Percentiles rank a stretch among this genome's conserved stretches.
These are phyloP conservation scores for Cryphonectria japonica DNA, from an alignment of 2,329 filamentous ascomycete genomes.

Conservation along the genomic window DNA sequence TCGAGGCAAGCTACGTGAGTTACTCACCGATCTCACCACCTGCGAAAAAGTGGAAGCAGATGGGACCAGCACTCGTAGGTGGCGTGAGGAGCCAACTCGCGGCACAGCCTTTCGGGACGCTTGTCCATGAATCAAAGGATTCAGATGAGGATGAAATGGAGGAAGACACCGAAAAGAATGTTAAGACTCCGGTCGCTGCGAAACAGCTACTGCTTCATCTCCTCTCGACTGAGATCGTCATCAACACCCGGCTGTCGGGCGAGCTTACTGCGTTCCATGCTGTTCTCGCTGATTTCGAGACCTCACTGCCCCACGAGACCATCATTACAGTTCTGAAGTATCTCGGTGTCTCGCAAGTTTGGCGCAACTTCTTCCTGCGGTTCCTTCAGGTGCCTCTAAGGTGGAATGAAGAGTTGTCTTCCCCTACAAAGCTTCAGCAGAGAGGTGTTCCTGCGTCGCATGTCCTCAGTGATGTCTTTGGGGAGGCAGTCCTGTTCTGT, in stretches of 20 bases:
- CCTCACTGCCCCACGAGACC: constrained; percentile 57
- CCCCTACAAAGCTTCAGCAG: constrained; percentile 49
- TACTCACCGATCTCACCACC: neutral
- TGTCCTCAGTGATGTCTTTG: constrained; percentile 60
- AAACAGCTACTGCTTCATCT: constrained; percentile 55
- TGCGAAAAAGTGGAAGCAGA: neutral
- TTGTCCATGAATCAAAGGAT: no score
- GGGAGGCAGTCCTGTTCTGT: constrained; percentile 65
- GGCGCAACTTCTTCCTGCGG: constrained; percentile 61
- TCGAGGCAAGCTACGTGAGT: constrained; percentile 41
- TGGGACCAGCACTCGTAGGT: neutral
- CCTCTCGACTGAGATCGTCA: constrained; percentile 50
- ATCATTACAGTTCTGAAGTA: constrained; percentile 61
- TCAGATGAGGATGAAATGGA: constrained; percentile 26
- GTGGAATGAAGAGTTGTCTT: constrained; percentile 57
- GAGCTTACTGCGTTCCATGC: constrained; percentile 52
- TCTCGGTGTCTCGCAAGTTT: constrained; percentile 59
- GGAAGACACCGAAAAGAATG: constrained; percentile 20
- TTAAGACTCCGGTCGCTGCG: constrained; percentile 44
- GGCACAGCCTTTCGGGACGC: neutral
- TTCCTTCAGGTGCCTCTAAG: constrained; percentile 64
- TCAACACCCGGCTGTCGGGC: constrained; percentile 50
- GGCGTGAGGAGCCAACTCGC: constrained; percentile 7
- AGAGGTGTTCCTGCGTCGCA: constrained; percentile 65
- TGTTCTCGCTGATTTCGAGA: constrained; percentile 50